Percentiles rank a stretch among this genome's conserved stretches.
Conservation (phyloP, 768 basidiomycete genomes). For the Lentinula detonsa region DNA sequence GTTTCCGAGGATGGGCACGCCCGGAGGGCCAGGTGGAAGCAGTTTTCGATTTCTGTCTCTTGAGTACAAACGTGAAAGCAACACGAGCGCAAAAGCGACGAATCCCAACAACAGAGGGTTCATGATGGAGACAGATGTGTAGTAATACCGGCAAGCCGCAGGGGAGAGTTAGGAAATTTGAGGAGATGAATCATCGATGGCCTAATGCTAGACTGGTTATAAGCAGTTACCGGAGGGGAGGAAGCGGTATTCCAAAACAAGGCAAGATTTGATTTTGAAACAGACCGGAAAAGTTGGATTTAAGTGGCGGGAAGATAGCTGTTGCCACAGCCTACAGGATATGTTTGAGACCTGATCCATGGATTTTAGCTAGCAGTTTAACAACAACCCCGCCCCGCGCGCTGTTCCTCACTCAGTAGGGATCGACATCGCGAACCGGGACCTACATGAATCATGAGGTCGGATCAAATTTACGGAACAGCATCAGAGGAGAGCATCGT, state of each 20-base stretch:
- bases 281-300: background rate
- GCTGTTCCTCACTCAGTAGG: background rate
- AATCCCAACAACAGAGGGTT: background rate
- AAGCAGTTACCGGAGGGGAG: background rate
- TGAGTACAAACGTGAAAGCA: background rate
- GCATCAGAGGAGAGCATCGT: too few species aligned
- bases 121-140: background rate
- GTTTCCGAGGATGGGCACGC: background rate
- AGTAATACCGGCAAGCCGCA: background rate
- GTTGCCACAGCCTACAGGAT: background rate
- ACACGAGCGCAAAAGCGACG: background rate
- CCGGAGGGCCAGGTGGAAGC: background rate
- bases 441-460: too few species aligned
- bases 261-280: background rate
- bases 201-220: background rate
- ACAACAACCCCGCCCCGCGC: background rate
- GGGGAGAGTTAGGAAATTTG: background rate
- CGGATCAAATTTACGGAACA: too few species aligned
- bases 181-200: background rate
- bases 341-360: background rate
- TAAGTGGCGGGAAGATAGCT: background rate
- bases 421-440: background rate
- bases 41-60: background rate
- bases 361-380: background rate
- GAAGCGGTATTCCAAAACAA: background rate